Evolutionary conservation across 768 basidiomycete genomes (phyloP).

Genomic region (Pulveroboletus sp.): DNA sequence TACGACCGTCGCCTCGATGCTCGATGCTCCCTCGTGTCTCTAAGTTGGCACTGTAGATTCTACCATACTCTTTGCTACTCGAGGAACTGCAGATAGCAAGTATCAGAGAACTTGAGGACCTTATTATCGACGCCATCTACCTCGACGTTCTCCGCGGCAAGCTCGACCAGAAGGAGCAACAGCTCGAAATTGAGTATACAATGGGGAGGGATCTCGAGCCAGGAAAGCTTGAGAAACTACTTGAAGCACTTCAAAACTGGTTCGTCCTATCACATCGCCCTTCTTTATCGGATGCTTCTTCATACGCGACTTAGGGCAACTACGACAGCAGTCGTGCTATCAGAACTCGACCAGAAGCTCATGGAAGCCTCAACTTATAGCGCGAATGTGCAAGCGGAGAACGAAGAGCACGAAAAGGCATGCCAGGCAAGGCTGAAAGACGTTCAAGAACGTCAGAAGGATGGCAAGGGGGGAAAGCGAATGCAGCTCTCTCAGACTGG

Average conservation of each 20-base stretch:
- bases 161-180: conserved; percentile 87
- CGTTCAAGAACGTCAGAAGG: conserved; percentile 59
- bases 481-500: conserved; percentile 13
- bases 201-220: conserved; percentile 91
- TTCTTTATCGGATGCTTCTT: background rate
- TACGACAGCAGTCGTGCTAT: conserved; percentile 65
- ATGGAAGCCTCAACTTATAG: conserved; percentile 44
- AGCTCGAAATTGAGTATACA: conserved; percentile 88
- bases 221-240: conserved; percentile 54
- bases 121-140: conserved; percentile 97
- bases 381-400: conserved; percentile 36
- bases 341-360: conserved; percentile 70
- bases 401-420: conserved; percentile 50
- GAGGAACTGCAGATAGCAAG: conserved; percentile 66
- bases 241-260: conserved; percentile 65
- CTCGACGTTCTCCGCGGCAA: conserved; percentile 84
- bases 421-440: conserved; percentile 56
- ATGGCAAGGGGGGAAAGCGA: conserved; percentile 39
- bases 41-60: conserved; percentile 45
- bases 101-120: conserved; percentile 88
- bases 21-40: background rate
- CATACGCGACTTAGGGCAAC: conserved; percentile 47
- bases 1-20: conserved; percentile 34
- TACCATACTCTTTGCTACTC: conserved; percentile 75
- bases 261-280: conserved; percentile 29